A percentile compares a stretch with the other conserved stretches of the same genome.
These are phyloP conservation scores for Metschnikowia hibisci DNA, from an alignment of 805 yeast genomes.

Conservation along the genomic window DNA sequence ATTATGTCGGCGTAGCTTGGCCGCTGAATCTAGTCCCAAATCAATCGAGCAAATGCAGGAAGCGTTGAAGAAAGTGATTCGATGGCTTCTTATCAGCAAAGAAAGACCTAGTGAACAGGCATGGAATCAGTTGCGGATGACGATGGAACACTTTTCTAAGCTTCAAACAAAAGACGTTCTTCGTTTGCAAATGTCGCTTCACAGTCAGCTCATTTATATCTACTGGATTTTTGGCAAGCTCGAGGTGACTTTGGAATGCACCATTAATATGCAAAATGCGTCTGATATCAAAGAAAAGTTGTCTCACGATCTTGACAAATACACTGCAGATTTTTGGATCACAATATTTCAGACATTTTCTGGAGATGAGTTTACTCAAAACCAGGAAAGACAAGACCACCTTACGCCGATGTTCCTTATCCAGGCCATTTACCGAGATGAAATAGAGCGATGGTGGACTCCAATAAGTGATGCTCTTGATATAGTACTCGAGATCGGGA, in stretches of 20 bases:
- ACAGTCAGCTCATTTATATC: conserved; percentile 13
- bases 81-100: conserved; percentile 33
- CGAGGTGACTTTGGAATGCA: conserved; percentile 3
- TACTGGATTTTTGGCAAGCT: conserved; percentile 11
- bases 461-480: conserved; percentile 21
- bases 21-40: conserved; percentile 6
- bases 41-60: conserved; percentile 15
- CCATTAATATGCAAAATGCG: background rate
- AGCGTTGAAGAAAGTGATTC: conserved; percentile 21
- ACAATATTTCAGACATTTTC: conserved; percentile 19
- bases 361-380: conserved; percentile 13
- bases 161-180: conserved; percentile 15
- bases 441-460: conserved; percentile 25
- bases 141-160: conserved; percentile 16
- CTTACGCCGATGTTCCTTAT: conserved; percentile 23
- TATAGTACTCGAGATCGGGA: conserved; percentile 4
- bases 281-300: background rate
- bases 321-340: conserved; percentile 19
- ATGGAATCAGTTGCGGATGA: conserved; percentile 14
- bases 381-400: background rate
- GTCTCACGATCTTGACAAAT: conserved; percentile 5
- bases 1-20: conserved; percentile 18
- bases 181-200: conserved; percentile 9
- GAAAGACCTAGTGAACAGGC: conserved; percentile 21
- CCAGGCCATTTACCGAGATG: conserved; percentile 14